Evolutionary conservation across 805 yeast genomes (phyloP), one percentile per base, ranked within the genome.

Genomic region (Spathaspora gorwiae): DNA sequence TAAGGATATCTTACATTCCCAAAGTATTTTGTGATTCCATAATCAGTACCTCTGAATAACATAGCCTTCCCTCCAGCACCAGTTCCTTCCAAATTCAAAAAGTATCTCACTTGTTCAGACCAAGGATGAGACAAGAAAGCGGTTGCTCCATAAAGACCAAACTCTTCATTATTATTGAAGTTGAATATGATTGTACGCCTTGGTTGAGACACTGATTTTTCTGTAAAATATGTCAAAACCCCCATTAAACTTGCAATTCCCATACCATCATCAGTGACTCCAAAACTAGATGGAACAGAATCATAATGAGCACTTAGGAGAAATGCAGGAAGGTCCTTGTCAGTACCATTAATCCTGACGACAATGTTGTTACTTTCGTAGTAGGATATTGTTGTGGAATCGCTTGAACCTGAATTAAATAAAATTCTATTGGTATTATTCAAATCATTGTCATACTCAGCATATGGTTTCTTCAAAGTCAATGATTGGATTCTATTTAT

Each of bases 261-360:
- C 69, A 83, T 81, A 1, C 97, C 97, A 58, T 89, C 96, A 61
- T 90, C 97, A 2, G 97, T 90, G 1, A 94, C 81, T 29, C 97
- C 97, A 54, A 70, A 80, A 5, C 89, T 81, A 2, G 95, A 80
- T 15, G 96, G 95, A 7, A 90, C 97, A 7, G 92, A 80, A 65
- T 90, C 97, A 56, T 70, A 90, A 66, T 90, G 97, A 5, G 97
- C 90, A 54, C 94, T 84, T 3, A 90, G 60, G 36, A 90, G 64
- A 4, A 90, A 62, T 0, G 90, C 95, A 1, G 85, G 84, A 41
- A 85, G 64, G 0, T 65, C 54, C 1, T 75, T 66, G 43, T 84
- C 68, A 11, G 70, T 59, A 26, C 97, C 97, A 55, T 80, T 74
- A 34, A 90, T 64, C 57, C 85, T 81, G 7, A 83, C 96, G 35